phyloP scores from a whole-genome alignment of 345 rosid genomes.

The Arabis alpina region DNA sequence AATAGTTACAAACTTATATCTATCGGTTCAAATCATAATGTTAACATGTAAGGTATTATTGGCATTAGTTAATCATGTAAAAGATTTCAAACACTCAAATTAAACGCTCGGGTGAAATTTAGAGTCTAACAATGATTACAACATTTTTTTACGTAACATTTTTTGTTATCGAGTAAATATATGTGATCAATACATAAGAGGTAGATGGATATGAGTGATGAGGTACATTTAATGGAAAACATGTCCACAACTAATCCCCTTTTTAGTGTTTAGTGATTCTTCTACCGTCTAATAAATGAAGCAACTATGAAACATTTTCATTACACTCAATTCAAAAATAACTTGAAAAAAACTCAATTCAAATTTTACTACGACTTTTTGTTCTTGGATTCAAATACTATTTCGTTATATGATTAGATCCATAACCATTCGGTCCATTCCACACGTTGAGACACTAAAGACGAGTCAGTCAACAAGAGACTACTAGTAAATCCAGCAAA shows the following conservation, averaged over 20 bases:
- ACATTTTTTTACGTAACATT: too few species aligned
- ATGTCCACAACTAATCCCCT: slow-evolving; percentile 13
- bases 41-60: too few species aligned
- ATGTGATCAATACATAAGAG: slow-evolving; percentile 13
- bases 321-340: not conserved
- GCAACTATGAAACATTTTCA: not conserved
- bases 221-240: slow-evolving; percentile 6
- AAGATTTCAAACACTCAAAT: too few species aligned
- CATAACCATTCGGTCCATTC: slow-evolving; percentile 4
- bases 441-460: slow-evolving; percentile 37
- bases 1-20: not conserved
- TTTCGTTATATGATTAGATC: too few species aligned
- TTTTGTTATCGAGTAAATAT: not conserved
- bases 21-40: too few species aligned
- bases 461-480: slow-evolving; percentile 35
- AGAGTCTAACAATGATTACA: too few species aligned
- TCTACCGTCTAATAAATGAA: slow-evolving; percentile 40
- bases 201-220: slow-evolving; percentile 20
- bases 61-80: too few species aligned
- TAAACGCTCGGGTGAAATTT: too few species aligned
- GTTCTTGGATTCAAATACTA: not conserved
- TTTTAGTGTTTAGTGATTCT: slow-evolving; percentile 27
- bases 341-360: not conserved
- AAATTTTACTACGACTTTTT: slow-evolving; percentile 23
- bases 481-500: slow-evolving; percentile 35